Base-by-base conservation (phyloP, 140 eudicot genomes). In the Stevia rebaudiana region DNA sequence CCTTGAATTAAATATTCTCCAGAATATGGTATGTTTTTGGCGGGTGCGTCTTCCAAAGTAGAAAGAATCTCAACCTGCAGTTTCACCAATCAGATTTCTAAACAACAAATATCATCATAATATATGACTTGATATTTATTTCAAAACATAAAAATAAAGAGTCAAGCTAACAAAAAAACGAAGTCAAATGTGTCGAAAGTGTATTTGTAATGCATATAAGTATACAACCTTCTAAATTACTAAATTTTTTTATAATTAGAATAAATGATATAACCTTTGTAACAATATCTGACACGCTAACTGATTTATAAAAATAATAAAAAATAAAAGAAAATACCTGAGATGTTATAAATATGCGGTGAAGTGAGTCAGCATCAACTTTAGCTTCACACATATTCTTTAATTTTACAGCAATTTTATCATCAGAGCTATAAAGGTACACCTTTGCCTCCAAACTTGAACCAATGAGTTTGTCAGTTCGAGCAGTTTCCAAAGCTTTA, bases 401-500 rank as follows among this genome's bases (percentile, higher is more conserved):
- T 61, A 88, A 72, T 76, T 70, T 85, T 6, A 28, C 72, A 74
- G 81, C 75, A 53, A 92, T 78, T 44, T 50, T 57, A 71, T 65
- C 75, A 53, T 92, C 96, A 30, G 78, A 51, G 22, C 85, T 64
- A 59, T 83, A 76, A 66, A 92, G 81, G 71, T 85, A 92, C 52
- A 88, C 95, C 83, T 88, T 92, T 10, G 98, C 98, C 56, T 92
- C 98, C 52, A 92, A 79, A 58, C 97, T 88, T n/a, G 98, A 92
- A 53, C 98, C 98, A 43, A 92, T 83, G 61, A 92, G 78, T 82
- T 92, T 92, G 36, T 79, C 88, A 0, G 82, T 79, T 17, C 98
- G 95, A 35, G 98, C 98, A 30, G 65, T 54, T 68, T 92, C 98
- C 67, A 92, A 77, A 35, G 82, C 84, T 80, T 83, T 92, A 76